Percentiles rank a stretch among this genome's conserved stretches.
Conservation (phyloP, 163 green algal genomes). For the Chloroidium sp. region DNA sequence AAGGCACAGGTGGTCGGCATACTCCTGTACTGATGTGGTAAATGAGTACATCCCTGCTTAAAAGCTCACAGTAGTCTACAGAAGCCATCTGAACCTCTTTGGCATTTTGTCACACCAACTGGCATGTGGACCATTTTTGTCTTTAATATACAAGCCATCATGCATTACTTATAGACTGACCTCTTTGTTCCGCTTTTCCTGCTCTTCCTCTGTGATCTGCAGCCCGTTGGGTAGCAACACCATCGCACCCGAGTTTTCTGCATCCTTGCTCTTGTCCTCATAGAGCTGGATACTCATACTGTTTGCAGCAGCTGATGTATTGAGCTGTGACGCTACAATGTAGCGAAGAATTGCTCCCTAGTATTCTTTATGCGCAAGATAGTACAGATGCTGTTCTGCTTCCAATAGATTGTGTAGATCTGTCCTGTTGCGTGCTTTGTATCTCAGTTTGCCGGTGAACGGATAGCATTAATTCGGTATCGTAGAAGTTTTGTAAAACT, state of each 20-base stretch:
- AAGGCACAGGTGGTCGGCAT: background rate
- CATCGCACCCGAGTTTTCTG: conserved; percentile 6
- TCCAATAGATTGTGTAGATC: too few species aligned
- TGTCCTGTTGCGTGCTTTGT: too few species aligned
- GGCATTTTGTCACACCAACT: background rate
- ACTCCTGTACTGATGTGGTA: background rate
- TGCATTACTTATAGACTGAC: conserved; percentile 6
- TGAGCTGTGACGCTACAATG: too few species aligned
- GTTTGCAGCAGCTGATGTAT: too few species aligned
- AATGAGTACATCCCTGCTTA: background rate
- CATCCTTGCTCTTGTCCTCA: background rate
- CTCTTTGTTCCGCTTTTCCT: conserved; percentile 25
- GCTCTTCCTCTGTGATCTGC: conserved; percentile 19
- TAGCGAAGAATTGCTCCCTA: too few species aligned
- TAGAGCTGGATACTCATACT: background rate
- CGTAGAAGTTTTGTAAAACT: too few species aligned
- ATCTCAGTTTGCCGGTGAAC: too few species aligned
- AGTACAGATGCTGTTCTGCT: too few species aligned
- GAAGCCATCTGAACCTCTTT: background rate
- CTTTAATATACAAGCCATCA: too few species aligned
- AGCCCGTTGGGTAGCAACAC: conserved; percentile 6
- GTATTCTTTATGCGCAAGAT: too few species aligned
- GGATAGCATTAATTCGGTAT: too few species aligned
- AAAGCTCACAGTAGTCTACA: too few species aligned
- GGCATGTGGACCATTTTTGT: background rate